phyloP scores from a whole-genome alignment of 805 yeast genomes.

The Cyberlindnera veronae region DNA sequence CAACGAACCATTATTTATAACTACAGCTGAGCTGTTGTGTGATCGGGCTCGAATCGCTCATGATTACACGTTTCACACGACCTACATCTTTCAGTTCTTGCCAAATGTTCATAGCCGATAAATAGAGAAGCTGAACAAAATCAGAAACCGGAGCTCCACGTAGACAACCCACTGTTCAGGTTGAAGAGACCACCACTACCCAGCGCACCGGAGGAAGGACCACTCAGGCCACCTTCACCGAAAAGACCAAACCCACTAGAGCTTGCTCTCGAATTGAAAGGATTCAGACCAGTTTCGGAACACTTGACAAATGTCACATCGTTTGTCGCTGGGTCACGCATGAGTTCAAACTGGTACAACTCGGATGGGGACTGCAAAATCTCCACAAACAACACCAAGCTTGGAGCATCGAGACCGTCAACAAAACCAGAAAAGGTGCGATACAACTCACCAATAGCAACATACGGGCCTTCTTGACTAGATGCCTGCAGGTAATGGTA shows the following conservation, averaged over 20 bases:
- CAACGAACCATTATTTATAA: no score
- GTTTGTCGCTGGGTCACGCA: slow-evolving; percentile 13
- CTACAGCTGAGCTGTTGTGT: no score
- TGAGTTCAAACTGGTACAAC: slow-evolving; percentile 11
- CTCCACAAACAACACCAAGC: slow-evolving; percentile 10
- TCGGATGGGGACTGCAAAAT: slow-evolving; percentile 14
- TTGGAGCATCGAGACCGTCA: slow-evolving; percentile 3
- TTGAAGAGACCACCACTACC: neutral
- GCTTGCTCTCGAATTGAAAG: slow-evolving; percentile 3
- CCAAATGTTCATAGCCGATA: no score
- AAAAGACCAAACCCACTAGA: neutral
- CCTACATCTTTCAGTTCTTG: no score
- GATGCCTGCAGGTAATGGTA: slow-evolving; percentile 4
- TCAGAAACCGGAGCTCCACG: no score
- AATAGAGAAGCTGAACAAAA: no score
- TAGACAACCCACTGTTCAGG: neutral
- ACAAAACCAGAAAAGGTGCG: slow-evolving; percentile 3
- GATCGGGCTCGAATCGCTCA: no score
- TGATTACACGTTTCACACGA: no score
- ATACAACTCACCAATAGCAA: slow-evolving; percentile 6
- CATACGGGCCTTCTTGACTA: slow-evolving; percentile 3
- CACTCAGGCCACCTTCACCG: neutral
- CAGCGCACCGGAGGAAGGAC: neutral
- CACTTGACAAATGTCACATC: slow-evolving; percentile 18
- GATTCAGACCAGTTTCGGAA: neutral